A percentile compares a stretch with the other conserved stretches of the same genome.
Evolutionary conservation across 1,284 basidiomycete species (phyloP).

Genomic region (Lentinus polychrous): DNA sequence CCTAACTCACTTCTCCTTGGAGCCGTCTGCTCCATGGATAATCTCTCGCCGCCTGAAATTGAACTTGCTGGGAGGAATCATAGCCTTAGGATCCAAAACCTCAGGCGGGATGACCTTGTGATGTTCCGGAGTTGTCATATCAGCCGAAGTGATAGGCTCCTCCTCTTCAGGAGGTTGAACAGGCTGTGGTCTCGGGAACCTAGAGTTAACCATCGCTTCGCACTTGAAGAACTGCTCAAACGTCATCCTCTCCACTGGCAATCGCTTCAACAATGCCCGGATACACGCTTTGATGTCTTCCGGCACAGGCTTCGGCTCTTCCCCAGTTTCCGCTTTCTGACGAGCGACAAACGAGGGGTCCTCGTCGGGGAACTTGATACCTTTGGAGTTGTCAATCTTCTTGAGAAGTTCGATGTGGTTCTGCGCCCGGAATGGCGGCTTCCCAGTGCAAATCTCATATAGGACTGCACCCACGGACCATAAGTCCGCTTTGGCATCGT

Average conservation of each 20-base stretch:
- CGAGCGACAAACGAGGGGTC: conserved; percentile 34
- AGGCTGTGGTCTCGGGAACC: conserved; percentile 45
- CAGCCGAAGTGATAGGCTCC: conserved; percentile 18
- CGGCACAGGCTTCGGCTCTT: conserved; percentile 56
- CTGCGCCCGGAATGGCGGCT: conserved; percentile 89
- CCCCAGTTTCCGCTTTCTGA: conserved; percentile 31
- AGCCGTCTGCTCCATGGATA: conserved; percentile 8
- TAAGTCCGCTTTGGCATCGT: conserved; percentile 95
- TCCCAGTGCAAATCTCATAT: conserved; percentile 92
- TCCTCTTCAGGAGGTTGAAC: conserved; percentile 24
- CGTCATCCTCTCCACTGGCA: conserved; percentile 78
- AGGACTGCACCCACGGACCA: conserved; percentile 98
- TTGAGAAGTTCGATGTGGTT: conserved; percentile 96
- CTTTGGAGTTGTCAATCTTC: conserved; percentile 83
- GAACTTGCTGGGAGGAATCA: conserved; percentile 75
- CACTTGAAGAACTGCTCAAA: conserved; percentile 92
- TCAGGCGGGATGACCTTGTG: conserved; percentile 67
- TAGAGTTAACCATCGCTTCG: conserved; percentile 75
- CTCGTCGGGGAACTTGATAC: conserved; percentile 93
- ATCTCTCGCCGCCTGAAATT: conserved; percentile 47
- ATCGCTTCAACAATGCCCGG: conserved; percentile 74
- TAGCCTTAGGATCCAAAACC: conserved; percentile 66
- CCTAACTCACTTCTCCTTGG: conserved; percentile 15
- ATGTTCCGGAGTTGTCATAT: conserved; percentile 46
- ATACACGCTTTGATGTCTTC: conserved; percentile 88